Percentiles rank a stretch among this genome's conserved stretches.
These are phyloP conservation scores for Russula brevipes DNA, from an alignment of 768 basidiomycete species.

Conservation along the genomic window DNA sequence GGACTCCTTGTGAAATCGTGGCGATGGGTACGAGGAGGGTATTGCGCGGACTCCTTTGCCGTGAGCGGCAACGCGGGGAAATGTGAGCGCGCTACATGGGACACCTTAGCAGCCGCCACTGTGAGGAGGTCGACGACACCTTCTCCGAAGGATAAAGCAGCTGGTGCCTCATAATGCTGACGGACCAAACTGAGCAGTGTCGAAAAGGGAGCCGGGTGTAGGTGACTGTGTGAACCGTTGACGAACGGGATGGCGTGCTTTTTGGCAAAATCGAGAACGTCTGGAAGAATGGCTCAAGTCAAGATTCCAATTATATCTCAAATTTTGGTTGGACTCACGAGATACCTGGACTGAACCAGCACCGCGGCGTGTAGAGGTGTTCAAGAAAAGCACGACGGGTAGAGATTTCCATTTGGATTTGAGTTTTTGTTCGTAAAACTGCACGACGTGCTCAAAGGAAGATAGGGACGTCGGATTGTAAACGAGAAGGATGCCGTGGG, in stretches of 20 bases:
- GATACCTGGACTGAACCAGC: background rate
- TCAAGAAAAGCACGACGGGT: constrained; percentile 15
- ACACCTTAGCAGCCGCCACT: constrained; percentile 15
- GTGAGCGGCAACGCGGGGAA: background rate
- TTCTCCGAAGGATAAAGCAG: constrained; percentile 1
- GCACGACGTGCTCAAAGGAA: constrained; percentile 9
- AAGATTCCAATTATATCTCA: background rate
- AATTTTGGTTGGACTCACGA: background rate
- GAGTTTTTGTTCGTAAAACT: constrained; percentile 12
- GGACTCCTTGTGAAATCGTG: background rate
- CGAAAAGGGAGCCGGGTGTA: constrained; percentile 4
- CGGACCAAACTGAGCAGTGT: constrained; percentile 10
- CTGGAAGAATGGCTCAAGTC: background rate
- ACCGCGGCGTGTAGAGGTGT: background rate
- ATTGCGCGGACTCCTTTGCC: background rate
- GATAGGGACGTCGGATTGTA: constrained; percentile 1
- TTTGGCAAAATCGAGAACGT: constrained; percentile 3
- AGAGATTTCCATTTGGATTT: constrained; percentile 18
- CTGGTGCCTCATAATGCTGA: background rate
- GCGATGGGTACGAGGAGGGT: background rate
- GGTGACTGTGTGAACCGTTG: background rate
- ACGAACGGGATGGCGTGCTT: constrained; percentile 8
- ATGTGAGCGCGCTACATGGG: constrained; percentile 3
- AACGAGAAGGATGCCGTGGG: constrained; percentile 15
- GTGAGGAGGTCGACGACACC: constrained; percentile 15